Conservation (phyloP, 2,329 filamentous ascomycete genomes). For the Penicillium freii region DNA sequence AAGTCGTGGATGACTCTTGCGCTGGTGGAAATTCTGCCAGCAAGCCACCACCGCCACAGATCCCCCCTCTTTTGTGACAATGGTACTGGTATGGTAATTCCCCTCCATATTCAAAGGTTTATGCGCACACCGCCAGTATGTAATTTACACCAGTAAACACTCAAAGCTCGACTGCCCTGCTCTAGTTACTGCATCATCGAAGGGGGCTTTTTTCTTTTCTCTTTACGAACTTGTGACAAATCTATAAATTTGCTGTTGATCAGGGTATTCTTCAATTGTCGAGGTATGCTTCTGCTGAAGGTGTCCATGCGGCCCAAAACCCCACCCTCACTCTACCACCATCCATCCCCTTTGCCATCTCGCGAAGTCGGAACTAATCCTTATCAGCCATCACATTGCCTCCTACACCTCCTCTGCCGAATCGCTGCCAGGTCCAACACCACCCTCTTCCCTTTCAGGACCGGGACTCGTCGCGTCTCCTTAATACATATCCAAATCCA, state of each 20-base stretch:
- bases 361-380: slow-evolving; percentile 20
- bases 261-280: slow-evolving; percentile 1
- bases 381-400: slow-evolving; percentile 7
- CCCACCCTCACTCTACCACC: slow-evolving; percentile 32
- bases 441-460: slow-evolving; percentile 29
- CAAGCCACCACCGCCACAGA: slow-evolving; percentile 36
- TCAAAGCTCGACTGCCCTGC: slow-evolving; percentile 6
- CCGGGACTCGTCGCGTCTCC: slow-evolving; percentile 31
- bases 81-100: slow-evolving; percentile 20
- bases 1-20: slow-evolving; percentile 22
- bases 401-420: slow-evolving; percentile 2
- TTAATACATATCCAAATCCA: slow-evolving; percentile 43
- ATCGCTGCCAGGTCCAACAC: slow-evolving; percentile 16
- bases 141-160: slow-evolving; percentile 18
- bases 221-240: neutral
- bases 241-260: slow-evolving; percentile 19
- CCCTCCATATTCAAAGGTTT: neutral
- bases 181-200: slow-evolving; percentile 16
- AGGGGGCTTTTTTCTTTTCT: slow-evolving; percentile 9
- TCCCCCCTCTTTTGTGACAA: slow-evolving; percentile 27
- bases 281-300: slow-evolving; percentile 29
- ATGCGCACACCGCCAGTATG: slow-evolving; percentile 18
- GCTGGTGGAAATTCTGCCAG: slow-evolving; percentile 25
- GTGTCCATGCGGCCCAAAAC: slow-evolving; percentile 37
- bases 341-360: slow-evolving; percentile 29